Percentiles rank a stretch among this genome's conserved stretches.
Evolutionary conservation across 1,139 yeast species (phyloP).

Genomic region (Kluyveromyces sp.): DNA sequence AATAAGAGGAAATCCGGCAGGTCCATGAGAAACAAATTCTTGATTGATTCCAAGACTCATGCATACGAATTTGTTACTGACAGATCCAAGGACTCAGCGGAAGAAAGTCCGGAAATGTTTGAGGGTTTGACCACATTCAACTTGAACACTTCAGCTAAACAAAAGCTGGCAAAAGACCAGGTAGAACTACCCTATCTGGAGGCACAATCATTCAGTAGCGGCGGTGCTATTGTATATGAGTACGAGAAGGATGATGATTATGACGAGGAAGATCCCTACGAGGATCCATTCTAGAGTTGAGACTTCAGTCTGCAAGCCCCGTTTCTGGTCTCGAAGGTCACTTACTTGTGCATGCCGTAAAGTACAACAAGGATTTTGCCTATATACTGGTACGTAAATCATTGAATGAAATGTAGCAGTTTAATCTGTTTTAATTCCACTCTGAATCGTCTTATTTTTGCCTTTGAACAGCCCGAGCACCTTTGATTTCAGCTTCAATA

Average conservation of each 20-base stretch:
- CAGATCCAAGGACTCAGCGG: slow-evolving; percentile 31
- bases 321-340: too few relatives aligned
- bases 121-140: slow-evolving; percentile 83
- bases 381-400: neutral
- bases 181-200: slow-evolving; percentile 85
- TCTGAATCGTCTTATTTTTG: neutral
- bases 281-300: slow-evolving; percentile 71
- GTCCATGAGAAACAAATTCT: slow-evolving; percentile 50
- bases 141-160: slow-evolving; percentile 65
- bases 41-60: slow-evolving; percentile 48
- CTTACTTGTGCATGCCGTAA: too few relatives aligned
- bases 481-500: slow-evolving; percentile 1
- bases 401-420: neutral
- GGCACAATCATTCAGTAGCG: slow-evolving; percentile 72
- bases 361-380: neutral
- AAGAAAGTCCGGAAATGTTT: slow-evolving; percentile 42
- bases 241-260: slow-evolving; percentile 81
- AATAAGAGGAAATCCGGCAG: slow-evolving; percentile 84
- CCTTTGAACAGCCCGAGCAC: neutral
- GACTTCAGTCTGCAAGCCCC: too few relatives aligned
- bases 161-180: slow-evolving; percentile 68
- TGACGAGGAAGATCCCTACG: slow-evolving; percentile 96
- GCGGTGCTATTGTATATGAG: slow-evolving; percentile 92
- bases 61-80: slow-evolving; percentile 34
- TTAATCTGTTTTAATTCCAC: slow-evolving; percentile 5